These are phyloP conservation scores for Phytophthora europaea DNA, from an alignment of 352 stramenopile genomes.

Conservation along the genomic window DNA sequence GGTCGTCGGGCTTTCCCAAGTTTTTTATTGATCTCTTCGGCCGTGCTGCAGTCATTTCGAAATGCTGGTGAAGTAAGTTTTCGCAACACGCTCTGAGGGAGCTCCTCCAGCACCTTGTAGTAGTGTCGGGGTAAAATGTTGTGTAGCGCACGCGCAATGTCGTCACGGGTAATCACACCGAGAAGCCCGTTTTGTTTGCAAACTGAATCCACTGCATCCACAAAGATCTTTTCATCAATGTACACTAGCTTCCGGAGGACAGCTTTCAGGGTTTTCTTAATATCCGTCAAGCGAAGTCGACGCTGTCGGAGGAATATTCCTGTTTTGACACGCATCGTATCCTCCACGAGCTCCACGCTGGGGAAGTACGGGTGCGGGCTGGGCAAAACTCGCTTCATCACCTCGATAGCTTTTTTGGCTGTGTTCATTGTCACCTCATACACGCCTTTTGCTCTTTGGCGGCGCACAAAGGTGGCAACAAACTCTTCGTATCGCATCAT, in stretches of 20 bases:
- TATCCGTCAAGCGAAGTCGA: slow-evolving; percentile 53
- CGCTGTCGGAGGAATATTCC: slow-evolving; percentile 44
- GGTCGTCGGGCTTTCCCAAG: slow-evolving; percentile 21
- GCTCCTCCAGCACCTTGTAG: slow-evolving; percentile 44
- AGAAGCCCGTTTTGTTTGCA: slow-evolving; percentile 48
- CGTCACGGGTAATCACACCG: slow-evolving; percentile 42
- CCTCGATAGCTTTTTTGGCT: slow-evolving; percentile 35
- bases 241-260: slow-evolving; percentile 50
- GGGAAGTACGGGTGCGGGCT: slow-evolving; percentile 63
- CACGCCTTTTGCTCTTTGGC: slow-evolving; percentile 27
- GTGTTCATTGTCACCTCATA: slow-evolving; percentile 29
- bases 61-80: slow-evolving; percentile 30
- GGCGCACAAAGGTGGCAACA: slow-evolving; percentile 53
- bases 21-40: slow-evolving; percentile 34
- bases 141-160: slow-evolving; percentile 47
- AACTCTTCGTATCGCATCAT: slow-evolving; percentile 73
- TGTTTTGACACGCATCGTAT: slow-evolving; percentile 51
- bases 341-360: slow-evolving; percentile 39
- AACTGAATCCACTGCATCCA: slow-evolving; percentile 51
- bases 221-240: slow-evolving; percentile 56
- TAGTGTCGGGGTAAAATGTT: slow-evolving; percentile 52
- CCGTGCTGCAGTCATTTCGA: slow-evolving; percentile 37
- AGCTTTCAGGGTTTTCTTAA: slow-evolving; percentile 53
- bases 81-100: neutral
- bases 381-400: slow-evolving; percentile 66